Percentiles rank a stretch among this genome's conserved stretches.
Evolutionary conservation across 495 filamentous ascomycete species (phyloP).

Genomic region (Lichina pygmaea): DNA sequence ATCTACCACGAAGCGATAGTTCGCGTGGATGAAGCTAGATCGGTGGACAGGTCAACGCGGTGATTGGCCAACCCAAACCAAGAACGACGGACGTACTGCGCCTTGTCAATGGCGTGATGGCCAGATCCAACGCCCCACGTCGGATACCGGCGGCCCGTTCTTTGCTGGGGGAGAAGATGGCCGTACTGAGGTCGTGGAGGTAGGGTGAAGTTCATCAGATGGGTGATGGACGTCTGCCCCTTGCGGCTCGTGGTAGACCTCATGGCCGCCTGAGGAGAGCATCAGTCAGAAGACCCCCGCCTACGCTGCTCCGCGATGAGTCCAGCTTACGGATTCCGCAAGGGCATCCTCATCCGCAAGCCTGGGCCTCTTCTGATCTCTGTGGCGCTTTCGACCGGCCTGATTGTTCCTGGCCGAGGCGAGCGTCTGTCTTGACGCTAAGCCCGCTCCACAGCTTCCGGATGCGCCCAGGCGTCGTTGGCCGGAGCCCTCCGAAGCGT

Average conservation of each 20-base stretch:
- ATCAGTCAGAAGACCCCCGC: conserved; percentile 7
- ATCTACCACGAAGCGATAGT: conserved; percentile 88
- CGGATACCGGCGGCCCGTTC: conserved; percentile 29
- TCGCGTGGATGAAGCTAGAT: conserved; percentile 70
- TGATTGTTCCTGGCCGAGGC: conserved; percentile 46
- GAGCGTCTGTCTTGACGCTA: conserved; percentile 22
- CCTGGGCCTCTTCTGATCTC: conserved; percentile 24
- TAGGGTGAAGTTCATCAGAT: conserved; percentile 75
- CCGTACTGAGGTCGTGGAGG: conserved; percentile 46
- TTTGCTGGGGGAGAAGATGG: conserved; percentile 7
- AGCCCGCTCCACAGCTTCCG: conserved; percentile 32
- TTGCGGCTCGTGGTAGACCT: conserved; percentile 61
- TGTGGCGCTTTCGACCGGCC: conserved; percentile 45
- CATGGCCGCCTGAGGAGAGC: conserved; percentile 33
- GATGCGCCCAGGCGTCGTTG: conserved; percentile 36
- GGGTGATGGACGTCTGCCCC: conserved; percentile 89
- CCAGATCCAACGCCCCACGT: conserved; percentile 77
- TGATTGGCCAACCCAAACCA: neutral
- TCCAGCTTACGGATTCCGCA: conserved; percentile 39
- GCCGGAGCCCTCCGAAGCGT: conserved; percentile 1
- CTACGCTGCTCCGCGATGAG: neutral
- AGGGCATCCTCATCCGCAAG: conserved; percentile 54
- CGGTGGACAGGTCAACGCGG: neutral
- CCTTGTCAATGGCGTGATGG: conserved; percentile 77
- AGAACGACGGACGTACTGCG: conserved; percentile 22